Base-by-base conservation (phyloP, 306 rosid species). In the Cicer arietinum region DNA sequence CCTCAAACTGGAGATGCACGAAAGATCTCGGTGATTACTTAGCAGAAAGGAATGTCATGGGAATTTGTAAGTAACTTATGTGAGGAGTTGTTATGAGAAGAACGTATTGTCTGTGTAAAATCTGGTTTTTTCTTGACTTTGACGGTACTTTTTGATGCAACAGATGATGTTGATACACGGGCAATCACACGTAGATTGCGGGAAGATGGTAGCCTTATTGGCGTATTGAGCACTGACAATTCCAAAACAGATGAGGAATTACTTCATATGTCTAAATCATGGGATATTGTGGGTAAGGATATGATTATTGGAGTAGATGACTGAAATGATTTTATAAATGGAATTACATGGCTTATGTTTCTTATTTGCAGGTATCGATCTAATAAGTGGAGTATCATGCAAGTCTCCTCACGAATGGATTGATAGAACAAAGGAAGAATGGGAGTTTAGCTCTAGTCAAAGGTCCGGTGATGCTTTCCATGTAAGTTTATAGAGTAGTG, bases 131-230 rank as follows among this genome's bases (percentile, higher is more conserved):
- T 68, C 16, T 41, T 75, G 59, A 74, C 22, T 52, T 76, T 71
- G 71, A 44, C 66, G 73, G 66, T 80, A 53, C 16, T 73, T 68
- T 37, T 40, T 77, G 75, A 41, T 85, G 79, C 80, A 72, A 83
- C 89, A 94, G 97, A 88, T 85, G 97, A 94, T 82, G 97, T 91
- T 77, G 98, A 90, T 81, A 90, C 98, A 1, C 93, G 98, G 20
- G 96, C 95, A 71, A 92, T 94, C 81, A 91, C 98, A 41, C 97
- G 97, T 37, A 81, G 99, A 75, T 80, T 94, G 78, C 85, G 98
- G 75, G 85, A 92, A 82, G 96, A 94, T 85, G 99, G 99, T 47
- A 94, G 99, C 73, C 97, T 94, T 69, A 85, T 94, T 37, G 99
- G 99, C 77, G 96, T 88, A 62, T 86, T 94, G 89, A 92, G 97